Conservation (phyloP, 371 early-diverging fungal species). For the Paraphysoderma sedebokerense region DNA sequence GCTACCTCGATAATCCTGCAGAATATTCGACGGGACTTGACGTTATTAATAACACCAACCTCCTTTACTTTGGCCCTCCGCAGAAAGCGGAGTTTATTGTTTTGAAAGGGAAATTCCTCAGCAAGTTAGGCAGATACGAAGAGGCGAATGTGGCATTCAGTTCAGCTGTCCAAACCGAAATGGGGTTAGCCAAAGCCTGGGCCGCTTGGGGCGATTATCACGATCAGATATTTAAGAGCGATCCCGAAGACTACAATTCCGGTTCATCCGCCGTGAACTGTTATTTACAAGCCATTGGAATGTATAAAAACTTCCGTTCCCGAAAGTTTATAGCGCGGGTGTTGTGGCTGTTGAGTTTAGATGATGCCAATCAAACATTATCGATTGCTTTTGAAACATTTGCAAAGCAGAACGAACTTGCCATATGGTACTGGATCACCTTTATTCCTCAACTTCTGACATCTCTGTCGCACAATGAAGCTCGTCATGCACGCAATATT, state of each 20-base stretch:
- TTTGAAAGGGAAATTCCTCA: slow-evolving; percentile 83
- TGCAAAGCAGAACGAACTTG: slow-evolving; percentile 74
- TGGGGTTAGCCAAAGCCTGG: slow-evolving; percentile 84
- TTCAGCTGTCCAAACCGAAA: slow-evolving; percentile 82
- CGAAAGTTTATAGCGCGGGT: slow-evolving; percentile 80
- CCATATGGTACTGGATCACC: slow-evolving; percentile 94
- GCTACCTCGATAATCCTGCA: slow-evolving; percentile 67
- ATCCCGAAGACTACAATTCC: slow-evolving; percentile 61
- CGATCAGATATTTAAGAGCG: slow-evolving; percentile 68
- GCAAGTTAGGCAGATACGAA: slow-evolving; percentile 63
- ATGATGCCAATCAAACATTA: slow-evolving; percentile 62
- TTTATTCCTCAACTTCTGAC: slow-evolving; percentile 90
- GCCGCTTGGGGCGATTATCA: slow-evolving; percentile 94
- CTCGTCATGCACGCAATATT: slow-evolving; percentile 58
- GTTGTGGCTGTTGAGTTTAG: slow-evolving; percentile 81
- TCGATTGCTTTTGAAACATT: slow-evolving; percentile 68
- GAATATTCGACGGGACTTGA: slow-evolving; percentile 89
- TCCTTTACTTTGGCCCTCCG: slow-evolving; percentile 77
- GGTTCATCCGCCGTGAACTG: slow-evolving; percentile 89
- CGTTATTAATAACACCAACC: slow-evolving; percentile 95
- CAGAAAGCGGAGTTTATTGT: slow-evolving; percentile 98
- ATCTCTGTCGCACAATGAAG: slow-evolving; percentile 57
- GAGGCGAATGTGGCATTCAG: slow-evolving; percentile 90
- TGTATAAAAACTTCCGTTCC: slow-evolving; percentile 71
- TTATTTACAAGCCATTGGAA: slow-evolving; percentile 86